Base-by-base conservation (phyloP, 345 rosid species). In the Heritiera fomes region DNA sequence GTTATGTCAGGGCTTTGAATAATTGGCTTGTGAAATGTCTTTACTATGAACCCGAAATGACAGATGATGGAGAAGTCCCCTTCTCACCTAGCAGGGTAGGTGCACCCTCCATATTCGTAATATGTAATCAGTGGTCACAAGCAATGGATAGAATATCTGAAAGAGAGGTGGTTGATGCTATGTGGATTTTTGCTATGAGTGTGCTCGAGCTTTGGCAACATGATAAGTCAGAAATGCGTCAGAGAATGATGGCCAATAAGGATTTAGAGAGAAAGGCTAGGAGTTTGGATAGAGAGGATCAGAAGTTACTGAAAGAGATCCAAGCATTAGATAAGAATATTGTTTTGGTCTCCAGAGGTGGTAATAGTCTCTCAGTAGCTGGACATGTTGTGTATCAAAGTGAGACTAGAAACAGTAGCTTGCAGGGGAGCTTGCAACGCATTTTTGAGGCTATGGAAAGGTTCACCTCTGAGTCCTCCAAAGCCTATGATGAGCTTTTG, bases 71-170 rank as follows among this genome's bases (percentile, higher is more conserved):
- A 8, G 77, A 86, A 40, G 75, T 49, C 32, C 99, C 99, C 75
- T 94, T 93, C 79, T 97, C 99, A 5, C 99, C 99, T 14, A 91
- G 99, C 75, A 87, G 98, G 75, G 73, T 97, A 6, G 98, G 99
- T 43, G 99, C 99, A 32, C 98, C 99, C 41, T 86, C 91, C 0
- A 88, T 97, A 18, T 97, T 97, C 64, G 97, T 97, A 45, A 91
- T 97, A 60, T 97, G 99, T 83, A 87, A 97, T 85, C 99, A 93
- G 79, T 97, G 99, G 99, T 87, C 95, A 34, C 93, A 92, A 84
- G 91, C 93, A 75, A 47, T 97, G 81, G 93, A 87, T 2, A 82
- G 92, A 65, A 85, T 93, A 84, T 91, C 97, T 2, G 99, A 94
- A 85, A 91, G 84, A 86, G 98, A 91, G 91, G 99, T 94, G 47